A percentile compares a stretch with the other conserved stretches of the same genome.
These are phyloP conservation scores for Abelmoschus esculentus DNA, from an alignment of 345 rosid species.

Conservation along the genomic window DNA sequence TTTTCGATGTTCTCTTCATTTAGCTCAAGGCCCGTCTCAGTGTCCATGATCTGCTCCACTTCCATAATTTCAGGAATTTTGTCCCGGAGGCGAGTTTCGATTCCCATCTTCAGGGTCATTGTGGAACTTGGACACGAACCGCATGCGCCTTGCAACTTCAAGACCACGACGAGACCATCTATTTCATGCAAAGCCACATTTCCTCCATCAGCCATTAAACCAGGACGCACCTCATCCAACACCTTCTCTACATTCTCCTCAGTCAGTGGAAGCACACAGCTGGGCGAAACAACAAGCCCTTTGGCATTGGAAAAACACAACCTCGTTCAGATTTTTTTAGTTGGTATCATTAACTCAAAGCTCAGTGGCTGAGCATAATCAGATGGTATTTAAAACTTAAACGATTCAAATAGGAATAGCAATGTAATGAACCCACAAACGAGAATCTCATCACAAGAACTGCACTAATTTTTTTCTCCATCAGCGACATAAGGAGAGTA, in stretches of 20 bases:
- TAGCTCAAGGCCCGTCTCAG: conserved; percentile 72
- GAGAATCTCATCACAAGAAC: no score
- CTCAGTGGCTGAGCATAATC: neutral
- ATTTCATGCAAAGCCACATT: conserved; percentile 91
- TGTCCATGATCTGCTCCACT: conserved; percentile 81
- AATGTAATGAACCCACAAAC: neutral
- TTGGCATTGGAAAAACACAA: conserved; percentile 2
- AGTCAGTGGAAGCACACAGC: conserved; percentile 64
- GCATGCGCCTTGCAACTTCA: conserved; percentile 92
- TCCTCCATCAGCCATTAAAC: conserved; percentile 93
- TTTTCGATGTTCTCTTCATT: conserved; percentile 72
- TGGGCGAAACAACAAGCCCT: conserved; percentile 53
- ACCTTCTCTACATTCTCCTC: conserved; percentile 93
- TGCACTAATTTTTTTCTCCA: no score
- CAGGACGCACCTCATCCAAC: conserved; percentile 74
- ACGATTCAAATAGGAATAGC: neutral
- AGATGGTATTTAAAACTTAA: neutral
- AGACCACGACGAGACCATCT: conserved; percentile 85
- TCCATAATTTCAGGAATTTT: conserved; percentile 84
- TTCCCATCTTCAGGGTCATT: conserved; percentile 92
- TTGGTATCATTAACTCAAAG: neutral
- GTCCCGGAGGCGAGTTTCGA: conserved; percentile 76
- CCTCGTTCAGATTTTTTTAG: neutral
- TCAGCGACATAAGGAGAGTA: neutral
- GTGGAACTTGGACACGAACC: conserved; percentile 97